Evolutionary conservation across 78 protist species (phyloP), one percentile per base, ranked within the genome.

Genomic region (Chrysochromulina tobinii): DNA sequence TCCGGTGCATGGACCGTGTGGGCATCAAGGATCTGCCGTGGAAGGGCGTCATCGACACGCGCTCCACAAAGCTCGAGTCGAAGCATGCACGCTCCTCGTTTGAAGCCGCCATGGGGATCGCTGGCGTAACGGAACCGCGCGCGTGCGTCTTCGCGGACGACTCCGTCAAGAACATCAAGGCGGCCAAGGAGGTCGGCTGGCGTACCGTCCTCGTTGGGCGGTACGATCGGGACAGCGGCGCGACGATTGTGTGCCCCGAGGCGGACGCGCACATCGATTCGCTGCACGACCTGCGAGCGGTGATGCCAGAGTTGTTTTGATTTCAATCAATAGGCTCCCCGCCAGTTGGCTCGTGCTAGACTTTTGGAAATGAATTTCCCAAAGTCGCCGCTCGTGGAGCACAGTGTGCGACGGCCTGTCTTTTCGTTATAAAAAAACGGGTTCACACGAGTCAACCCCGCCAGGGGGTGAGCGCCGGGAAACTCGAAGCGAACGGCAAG

Each of bases 41-140:
- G 51, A 2, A 68, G 50, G 77, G 77, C 50, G 14, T 68, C 77
- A 68, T 68, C 77, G 77, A 68, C 77, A 68, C 77, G 77, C 77
- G 77, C 20, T 3, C 27, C 20, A 3, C 50, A 2, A 11, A 14
- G 0, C 27, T 68, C 1, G 77, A 68, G 51, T 3, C 27, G 77
- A 17, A 68, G 77, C 50, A 68, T 11, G 5, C 77, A 50, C 77
- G 21, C 21, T n/a, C 27, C 12, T 9, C 20, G 20, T 68, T 68
- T 11, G 77, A 68, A 50, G 77, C 77, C 50, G 77, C 77, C 50
- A 68, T 68, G 77, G 50, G 77, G 51, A 11, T n/a, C 51, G 77
- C 77, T 15, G 77, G 77, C 12, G 23, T 66, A 8, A 7, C 27
- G 50, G 77, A 68, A 8, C 51, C 77, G 48, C 12, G 20, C 51